phyloP scores from a whole-genome alignment of 805 yeast species.

The Metschnikowia sp. region DNA sequence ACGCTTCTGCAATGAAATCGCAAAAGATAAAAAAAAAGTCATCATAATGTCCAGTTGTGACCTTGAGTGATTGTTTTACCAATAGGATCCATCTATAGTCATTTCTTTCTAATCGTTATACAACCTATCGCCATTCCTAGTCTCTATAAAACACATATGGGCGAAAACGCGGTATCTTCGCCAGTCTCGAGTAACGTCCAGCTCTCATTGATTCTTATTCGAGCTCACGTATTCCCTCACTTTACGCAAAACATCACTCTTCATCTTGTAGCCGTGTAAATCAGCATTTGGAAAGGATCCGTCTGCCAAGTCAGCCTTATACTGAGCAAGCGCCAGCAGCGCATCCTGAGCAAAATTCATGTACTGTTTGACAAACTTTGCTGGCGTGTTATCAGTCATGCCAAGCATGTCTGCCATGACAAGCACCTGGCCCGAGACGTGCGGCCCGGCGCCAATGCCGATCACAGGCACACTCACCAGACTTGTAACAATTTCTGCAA shows the following conservation, averaged over 20 bases:
- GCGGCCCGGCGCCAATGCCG: constrained; percentile 93
- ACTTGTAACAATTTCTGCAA: constrained; percentile 64
- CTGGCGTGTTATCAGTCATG: constrained; percentile 46
- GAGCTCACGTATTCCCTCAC: constrained; percentile 16
- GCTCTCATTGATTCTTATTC: neutral
- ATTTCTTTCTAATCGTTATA: too few species aligned
- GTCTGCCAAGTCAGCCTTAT: constrained; percentile 56
- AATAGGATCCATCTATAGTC: too few species aligned
- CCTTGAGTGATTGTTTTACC: too few species aligned
- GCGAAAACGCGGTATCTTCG: too few species aligned
- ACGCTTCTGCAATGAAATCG: too few species aligned
- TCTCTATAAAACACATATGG: too few species aligned
- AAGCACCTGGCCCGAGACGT: constrained; percentile 83
- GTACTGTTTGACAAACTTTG: constrained; percentile 75
- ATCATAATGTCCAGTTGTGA: too few species aligned
- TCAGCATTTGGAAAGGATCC: constrained; percentile 58
- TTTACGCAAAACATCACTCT: constrained; percentile 51
- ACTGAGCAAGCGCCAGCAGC: constrained; percentile 49
- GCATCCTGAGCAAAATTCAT: constrained; percentile 48
- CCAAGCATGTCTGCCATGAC: constrained; percentile 86
- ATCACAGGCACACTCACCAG: constrained; percentile 71
- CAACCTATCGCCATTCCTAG: too few species aligned
- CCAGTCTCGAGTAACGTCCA: too few species aligned
- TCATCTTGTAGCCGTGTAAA: constrained; percentile 65
- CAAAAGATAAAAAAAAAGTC: too few species aligned